These are phyloP conservation scores for Lachancea nothofagi DNA, from an alignment of 805 yeast genomes.

Conservation along the genomic window DNA sequence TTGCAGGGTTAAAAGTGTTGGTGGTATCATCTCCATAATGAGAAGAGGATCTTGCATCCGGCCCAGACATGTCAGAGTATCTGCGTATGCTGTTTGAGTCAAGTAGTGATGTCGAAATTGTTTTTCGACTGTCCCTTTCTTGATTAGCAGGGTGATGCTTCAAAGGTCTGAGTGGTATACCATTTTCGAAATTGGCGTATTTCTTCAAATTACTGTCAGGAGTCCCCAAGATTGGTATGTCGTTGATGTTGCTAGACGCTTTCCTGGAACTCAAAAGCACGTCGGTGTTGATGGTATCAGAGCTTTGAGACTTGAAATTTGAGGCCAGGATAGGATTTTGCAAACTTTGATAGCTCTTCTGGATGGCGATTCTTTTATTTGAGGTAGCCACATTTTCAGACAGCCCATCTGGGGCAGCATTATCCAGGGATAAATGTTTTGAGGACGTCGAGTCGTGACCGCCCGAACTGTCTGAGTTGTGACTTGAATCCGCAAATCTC, in stretches of 20 bases:
- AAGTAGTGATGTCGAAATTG: conserved; percentile 9
- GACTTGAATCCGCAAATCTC: conserved; percentile 2
- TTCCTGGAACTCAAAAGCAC: conserved; percentile 1
- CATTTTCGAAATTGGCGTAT: neutral
- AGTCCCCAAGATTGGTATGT: neutral
- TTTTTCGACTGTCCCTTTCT: conserved; percentile 9
- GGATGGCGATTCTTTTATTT: neutral
- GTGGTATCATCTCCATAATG: neutral
- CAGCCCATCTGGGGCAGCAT: neutral
- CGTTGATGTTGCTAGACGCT: neutral
- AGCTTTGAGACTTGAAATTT: conserved; percentile 1
- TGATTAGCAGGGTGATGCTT: neutral
- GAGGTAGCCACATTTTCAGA: neutral
- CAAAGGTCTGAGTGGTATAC: neutral
- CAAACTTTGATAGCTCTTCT: neutral
- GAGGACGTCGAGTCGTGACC: neutral
- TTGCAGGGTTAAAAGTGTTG: neutral
- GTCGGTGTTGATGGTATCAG: conserved; percentile 11
- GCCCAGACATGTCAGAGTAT: neutral
- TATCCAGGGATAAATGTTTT: too few relatives aligned
- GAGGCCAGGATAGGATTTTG: neutral
- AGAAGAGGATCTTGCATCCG: conserved; percentile 3
- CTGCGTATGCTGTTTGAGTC: conserved; percentile 2
- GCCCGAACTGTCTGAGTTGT: conserved; percentile 1
- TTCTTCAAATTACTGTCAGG: neutral